Evolutionary conservation across 441 rosid species (phyloP).

Genomic region (Arabidopsis lyrata): DNA sequence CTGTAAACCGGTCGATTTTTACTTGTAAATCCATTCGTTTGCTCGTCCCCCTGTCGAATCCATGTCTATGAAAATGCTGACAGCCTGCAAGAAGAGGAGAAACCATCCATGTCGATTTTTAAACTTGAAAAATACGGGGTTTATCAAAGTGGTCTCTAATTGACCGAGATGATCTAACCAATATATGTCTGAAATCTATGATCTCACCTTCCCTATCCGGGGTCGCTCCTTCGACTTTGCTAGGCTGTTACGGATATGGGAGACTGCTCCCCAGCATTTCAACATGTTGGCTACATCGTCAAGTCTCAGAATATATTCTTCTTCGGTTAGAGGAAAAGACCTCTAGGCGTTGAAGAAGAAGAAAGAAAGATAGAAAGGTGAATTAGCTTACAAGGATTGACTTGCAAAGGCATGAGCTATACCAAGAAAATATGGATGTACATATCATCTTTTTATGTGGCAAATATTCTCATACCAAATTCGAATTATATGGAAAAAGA

Average conservation of each 20-base stretch:
- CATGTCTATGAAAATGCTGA: slow-evolving; percentile 96
- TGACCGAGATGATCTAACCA: slow-evolving; percentile 4
- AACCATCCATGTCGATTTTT: neutral
- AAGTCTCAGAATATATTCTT: slow-evolving; percentile 89
- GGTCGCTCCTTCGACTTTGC: slow-evolving; percentile 89
- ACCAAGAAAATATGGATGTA: neutral
- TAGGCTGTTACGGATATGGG: slow-evolving; percentile 86
- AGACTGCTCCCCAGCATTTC: slow-evolving; percentile 96
- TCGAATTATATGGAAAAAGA: neutral
- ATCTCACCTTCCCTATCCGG: slow-evolving; percentile 84
- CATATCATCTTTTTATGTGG: neutral
- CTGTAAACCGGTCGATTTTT: slow-evolving; percentile 35
- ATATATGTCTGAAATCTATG: neutral
- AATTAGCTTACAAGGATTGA: slow-evolving; percentile 32
- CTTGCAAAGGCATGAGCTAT: slow-evolving; percentile 13
- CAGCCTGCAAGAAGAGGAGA: slow-evolving; percentile 66
- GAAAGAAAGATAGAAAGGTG: neutral
- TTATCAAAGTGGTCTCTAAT: slow-evolving; percentile 22
- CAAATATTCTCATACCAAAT: slow-evolving; percentile 15
- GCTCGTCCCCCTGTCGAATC: slow-evolving; percentile 92
- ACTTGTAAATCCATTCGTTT: slow-evolving; percentile 97
- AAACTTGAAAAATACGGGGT: neutral
- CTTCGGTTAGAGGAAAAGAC: slow-evolving; percentile 93
- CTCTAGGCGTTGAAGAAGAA: slow-evolving; percentile 53
- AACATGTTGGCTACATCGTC: slow-evolving; percentile 91